Percentiles rank a stretch among this genome's conserved stretches.
phyloP scores from a whole-genome alignment of 1,284 basidiomycete species.

The Cronartium quercuum region DNA sequence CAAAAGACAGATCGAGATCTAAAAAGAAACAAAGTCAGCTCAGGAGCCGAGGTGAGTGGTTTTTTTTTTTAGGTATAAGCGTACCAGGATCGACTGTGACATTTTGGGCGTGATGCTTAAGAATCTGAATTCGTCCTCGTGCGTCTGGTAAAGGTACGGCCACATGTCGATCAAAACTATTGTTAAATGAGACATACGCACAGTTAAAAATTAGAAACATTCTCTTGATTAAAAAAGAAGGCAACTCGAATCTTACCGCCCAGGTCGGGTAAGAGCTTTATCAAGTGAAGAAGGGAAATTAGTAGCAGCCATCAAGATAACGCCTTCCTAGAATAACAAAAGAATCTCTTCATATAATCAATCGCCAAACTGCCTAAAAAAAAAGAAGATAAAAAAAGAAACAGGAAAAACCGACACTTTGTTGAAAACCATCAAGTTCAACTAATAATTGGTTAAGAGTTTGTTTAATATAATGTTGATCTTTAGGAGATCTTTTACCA shows the following conservation, averaged over 20 bases:
- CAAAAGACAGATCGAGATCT: constrained; percentile 73
- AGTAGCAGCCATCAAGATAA: constrained; percentile 57
- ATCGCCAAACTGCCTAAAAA: not conserved
- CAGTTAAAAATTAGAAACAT: not conserved
- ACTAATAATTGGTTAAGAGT: constrained; percentile 89
- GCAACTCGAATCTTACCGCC: constrained; percentile 53
- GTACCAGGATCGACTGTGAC: constrained; percentile 62
- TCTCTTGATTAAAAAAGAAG: not conserved
- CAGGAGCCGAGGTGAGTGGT: not conserved
- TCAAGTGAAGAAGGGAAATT: constrained; percentile 82
- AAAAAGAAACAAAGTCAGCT: not conserved
- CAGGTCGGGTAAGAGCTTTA: constrained; percentile 83
- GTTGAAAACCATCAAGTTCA: constrained; percentile 89
- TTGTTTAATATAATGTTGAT: constrained; percentile 59
- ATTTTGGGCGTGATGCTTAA: constrained; percentile 79
- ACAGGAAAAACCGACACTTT: constrained; percentile 82
- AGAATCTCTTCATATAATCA: not conserved
- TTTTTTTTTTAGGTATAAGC: constrained; percentile 38
- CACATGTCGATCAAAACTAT: constrained; percentile 73
- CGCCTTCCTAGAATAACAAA: constrained; percentile 29
- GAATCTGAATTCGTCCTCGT: constrained; percentile 71
- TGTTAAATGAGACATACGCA: not conserved
- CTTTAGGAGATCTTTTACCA: constrained; percentile 78
- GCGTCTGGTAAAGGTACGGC: constrained; percentile 84
- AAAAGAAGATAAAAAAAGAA: constrained; percentile 57